A percentile compares a stretch with the other conserved stretches of the same genome.
Conservation (phyloP, 441 rosid species). For the Biscutella laevigata region DNA sequence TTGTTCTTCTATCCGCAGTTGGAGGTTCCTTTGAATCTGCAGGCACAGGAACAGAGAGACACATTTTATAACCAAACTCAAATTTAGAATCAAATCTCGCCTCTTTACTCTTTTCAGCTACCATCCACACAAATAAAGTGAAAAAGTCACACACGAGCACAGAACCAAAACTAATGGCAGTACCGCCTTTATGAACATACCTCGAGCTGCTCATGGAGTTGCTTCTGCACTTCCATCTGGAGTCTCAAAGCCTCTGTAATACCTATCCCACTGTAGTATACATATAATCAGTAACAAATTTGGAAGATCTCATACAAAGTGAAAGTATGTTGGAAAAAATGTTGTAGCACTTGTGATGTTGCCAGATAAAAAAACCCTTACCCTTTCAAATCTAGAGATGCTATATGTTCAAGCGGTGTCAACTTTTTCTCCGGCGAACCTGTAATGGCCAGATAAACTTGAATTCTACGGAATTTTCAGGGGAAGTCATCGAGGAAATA, state of each 20-base stretch:
- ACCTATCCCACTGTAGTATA: slow-evolving; percentile 54
- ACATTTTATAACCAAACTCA: not conserved
- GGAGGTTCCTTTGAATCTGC: slow-evolving; percentile 90
- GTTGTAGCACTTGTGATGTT: slow-evolving; percentile 4
- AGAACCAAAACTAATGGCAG: not conserved
- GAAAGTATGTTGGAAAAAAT: not conserved
- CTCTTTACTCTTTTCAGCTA: not conserved
- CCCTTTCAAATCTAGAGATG: slow-evolving; percentile 74
- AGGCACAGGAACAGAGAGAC: slow-evolving; percentile 22
- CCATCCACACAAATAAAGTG: not conserved
- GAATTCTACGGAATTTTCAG: not conserved
- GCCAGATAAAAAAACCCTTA: slow-evolving; percentile 23
- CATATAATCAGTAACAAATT: not conserved
- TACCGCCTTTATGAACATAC: slow-evolving; percentile 27
- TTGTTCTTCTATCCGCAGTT: slow-evolving; percentile 89
- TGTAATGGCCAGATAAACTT: slow-evolving; percentile 26
- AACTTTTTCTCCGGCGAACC: slow-evolving; percentile 59
- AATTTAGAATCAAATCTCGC: not conserved
- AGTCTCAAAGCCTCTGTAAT: slow-evolving; percentile 82
- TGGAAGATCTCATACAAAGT: not conserved
- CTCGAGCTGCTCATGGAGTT: slow-evolving; percentile 91
- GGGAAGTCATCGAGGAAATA: not conserved
- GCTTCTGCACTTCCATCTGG: slow-evolving; percentile 96
- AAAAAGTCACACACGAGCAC: not conserved
- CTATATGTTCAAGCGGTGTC: slow-evolving; percentile 58